Conservation (phyloP, 176 grass and related monocot genomes). For the Raddia guianensis region DNA sequence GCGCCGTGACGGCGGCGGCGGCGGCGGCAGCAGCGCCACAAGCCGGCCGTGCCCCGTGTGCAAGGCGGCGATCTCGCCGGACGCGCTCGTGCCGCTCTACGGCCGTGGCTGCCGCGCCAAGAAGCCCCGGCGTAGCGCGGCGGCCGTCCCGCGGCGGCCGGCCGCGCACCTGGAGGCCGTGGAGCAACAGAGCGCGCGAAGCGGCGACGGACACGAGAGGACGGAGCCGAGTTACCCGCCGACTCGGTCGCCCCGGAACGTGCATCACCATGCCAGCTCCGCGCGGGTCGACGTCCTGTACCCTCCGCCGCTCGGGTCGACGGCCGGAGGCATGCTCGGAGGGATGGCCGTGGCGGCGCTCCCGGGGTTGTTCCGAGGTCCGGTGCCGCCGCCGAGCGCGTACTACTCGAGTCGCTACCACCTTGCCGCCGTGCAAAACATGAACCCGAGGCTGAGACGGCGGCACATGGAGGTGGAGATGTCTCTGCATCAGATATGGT, state of each 20-base stretch:
- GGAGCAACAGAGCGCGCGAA: neutral
- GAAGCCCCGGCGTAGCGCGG: constrained; percentile 4
- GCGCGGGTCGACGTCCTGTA: constrained; percentile 17
- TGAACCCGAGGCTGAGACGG: constrained; percentile 57
- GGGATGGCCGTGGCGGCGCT: constrained; percentile 63
- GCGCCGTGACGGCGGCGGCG: constrained; percentile 20
- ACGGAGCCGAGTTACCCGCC: neutral
- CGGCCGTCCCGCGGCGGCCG: constrained; percentile 54
- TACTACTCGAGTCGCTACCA: constrained; percentile 51
- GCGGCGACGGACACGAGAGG: neutral
- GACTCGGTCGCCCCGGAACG: neutral
- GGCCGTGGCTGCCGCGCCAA: constrained; percentile 61
- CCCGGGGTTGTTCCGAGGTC: constrained; percentile 47
- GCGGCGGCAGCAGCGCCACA: neutral
- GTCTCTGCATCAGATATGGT: constrained; percentile 74
- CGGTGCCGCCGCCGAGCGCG: constrained; percentile 32
- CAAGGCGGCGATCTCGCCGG: constrained; percentile 59
- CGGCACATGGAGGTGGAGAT: constrained; percentile 67
- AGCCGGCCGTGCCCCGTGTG: constrained; percentile 75
- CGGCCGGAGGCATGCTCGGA: constrained; percentile 53
- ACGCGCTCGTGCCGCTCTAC: constrained; percentile 80
- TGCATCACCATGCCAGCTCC: neutral
- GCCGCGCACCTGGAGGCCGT: constrained; percentile 30
- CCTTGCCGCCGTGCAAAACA: neutral
- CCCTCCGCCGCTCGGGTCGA: constrained; percentile 37